phyloP scores from a whole-genome alignment of 352 stramenopile species.

The Plasmopara viticola region DNA sequence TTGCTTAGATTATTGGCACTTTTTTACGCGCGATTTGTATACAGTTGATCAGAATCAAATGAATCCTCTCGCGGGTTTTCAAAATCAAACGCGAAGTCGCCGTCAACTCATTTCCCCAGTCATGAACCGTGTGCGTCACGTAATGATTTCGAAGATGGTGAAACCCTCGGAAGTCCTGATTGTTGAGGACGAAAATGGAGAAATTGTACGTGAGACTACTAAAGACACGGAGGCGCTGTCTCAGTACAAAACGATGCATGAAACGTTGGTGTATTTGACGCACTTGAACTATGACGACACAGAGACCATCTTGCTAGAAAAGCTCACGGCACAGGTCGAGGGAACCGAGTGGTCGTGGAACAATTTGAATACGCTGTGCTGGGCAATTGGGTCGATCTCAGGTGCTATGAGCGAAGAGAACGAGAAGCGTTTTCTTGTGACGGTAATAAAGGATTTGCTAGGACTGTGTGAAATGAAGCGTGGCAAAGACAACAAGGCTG shows the following conservation, averaged over 20 bases:
- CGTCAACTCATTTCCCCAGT: slow-evolving; percentile 77
- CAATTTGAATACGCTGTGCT: slow-evolving; percentile 99
- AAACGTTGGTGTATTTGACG: slow-evolving; percentile 99
- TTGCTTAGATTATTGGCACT: slow-evolving; percentile 97
- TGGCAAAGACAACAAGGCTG: slow-evolving; percentile 99
- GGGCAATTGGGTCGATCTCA: slow-evolving; percentile 98
- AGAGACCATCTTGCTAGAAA: slow-evolving; percentile 98
- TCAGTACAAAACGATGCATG: slow-evolving; percentile 99
- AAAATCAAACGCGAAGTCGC: slow-evolving; percentile 43
- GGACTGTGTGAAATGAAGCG: slow-evolving; percentile 97
- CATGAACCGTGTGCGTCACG: slow-evolving; percentile 92
- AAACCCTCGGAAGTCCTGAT: slow-evolving; percentile 99
- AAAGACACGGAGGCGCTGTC: slow-evolving; percentile 99
- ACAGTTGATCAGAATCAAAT: slow-evolving; percentile 82
- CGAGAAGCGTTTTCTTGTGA: slow-evolving; percentile 99
- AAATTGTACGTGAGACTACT: slow-evolving; percentile 94
- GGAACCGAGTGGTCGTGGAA: slow-evolving; percentile 92
- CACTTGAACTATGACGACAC: slow-evolving; percentile 99
- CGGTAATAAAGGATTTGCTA: slow-evolving; percentile 98
- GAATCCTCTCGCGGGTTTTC: slow-evolving; percentile 52
- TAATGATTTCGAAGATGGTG: slow-evolving; percentile 99
- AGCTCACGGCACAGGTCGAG: slow-evolving; percentile 91
- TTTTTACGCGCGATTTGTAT: slow-evolving; percentile 95
- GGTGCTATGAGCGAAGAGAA: slow-evolving; percentile 99
- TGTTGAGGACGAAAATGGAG: slow-evolving; percentile 99